Evolutionary conservation across 441 rosid genomes (phyloP).

Genomic region (Pelargonium fulgidum): DNA sequence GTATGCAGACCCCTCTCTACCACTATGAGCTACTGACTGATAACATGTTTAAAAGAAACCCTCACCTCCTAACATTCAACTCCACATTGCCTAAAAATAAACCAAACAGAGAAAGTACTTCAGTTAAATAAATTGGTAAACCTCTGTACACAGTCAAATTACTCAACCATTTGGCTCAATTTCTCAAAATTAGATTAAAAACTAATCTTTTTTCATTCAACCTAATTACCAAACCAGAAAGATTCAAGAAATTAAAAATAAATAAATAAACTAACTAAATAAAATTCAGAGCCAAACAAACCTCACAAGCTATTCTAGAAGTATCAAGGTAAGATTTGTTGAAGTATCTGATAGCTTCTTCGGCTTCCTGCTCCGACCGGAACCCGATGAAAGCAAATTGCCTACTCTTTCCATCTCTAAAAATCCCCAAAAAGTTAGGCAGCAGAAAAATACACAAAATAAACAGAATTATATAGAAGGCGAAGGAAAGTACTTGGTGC

Average conservation of each 20-base stretch:
- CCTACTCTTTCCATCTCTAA: constrained; percentile 80
- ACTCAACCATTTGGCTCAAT: neutral
- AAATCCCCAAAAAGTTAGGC: neutral
- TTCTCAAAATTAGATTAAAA: neutral
- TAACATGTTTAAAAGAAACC: neutral
- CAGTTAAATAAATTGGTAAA: too few relatives aligned
- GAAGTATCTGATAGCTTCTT: constrained; percentile 74
- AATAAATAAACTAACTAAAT: neutral
- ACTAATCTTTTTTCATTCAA: neutral
- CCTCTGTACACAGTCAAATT: neutral
- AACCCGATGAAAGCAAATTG: constrained; percentile 88
- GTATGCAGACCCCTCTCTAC: neutral
- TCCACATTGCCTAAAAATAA: neutral
- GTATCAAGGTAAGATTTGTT: constrained; percentile 64
- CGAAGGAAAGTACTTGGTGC: constrained; percentile 37
- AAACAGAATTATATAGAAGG: neutral
- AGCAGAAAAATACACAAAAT: neutral
- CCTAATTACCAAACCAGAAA: neutral
- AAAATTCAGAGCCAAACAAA: constrained; percentile 13
- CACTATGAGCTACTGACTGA: neutral
- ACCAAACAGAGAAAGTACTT: neutral
- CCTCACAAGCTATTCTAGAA: constrained; percentile 69
- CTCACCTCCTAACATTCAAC: neutral
- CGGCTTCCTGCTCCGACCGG: constrained; percentile 62
- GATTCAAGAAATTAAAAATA: neutral